These are phyloP conservation scores for Themeda triandra DNA, from an alignment of 176 grass and related monocot species.

Conservation along the genomic window DNA sequence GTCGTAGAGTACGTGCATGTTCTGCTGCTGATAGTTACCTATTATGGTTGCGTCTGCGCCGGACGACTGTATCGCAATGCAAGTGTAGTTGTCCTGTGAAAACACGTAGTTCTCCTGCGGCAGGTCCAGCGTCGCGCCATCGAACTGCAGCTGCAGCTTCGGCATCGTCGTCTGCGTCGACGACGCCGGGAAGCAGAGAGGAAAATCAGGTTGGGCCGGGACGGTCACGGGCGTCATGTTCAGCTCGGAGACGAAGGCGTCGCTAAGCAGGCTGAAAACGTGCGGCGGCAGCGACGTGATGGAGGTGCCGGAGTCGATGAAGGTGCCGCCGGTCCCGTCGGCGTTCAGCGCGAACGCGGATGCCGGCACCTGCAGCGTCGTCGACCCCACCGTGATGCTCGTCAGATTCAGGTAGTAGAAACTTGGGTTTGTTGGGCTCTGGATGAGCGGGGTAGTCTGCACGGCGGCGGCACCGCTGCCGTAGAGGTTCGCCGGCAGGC, in stretches of 20 bases:
- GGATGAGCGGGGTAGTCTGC: slow-evolving; percentile 29
- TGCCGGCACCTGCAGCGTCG: slow-evolving; percentile 21
- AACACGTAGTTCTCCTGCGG: too few species aligned
- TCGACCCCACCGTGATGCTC: slow-evolving; percentile 36
- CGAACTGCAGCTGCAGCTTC: too few species aligned
- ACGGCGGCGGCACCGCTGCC: neutral
- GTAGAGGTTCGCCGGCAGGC: slow-evolving; percentile 24
- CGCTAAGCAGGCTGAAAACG: slow-evolving; percentile 16
- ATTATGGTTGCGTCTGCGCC: too few species aligned
- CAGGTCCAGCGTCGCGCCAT: too few species aligned
- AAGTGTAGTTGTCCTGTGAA: too few species aligned
- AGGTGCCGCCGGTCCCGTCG: slow-evolving; percentile 28
- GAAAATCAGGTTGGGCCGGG: too few species aligned
- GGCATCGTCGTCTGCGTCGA: too few species aligned
- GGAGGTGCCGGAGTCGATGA: slow-evolving; percentile 47
- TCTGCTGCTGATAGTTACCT: too few species aligned
- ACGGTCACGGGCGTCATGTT: neutral
- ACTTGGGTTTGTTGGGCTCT: too few species aligned
- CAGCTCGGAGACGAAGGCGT: slow-evolving; percentile 29
- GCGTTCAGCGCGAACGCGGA: neutral
- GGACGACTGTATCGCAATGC: too few species aligned
- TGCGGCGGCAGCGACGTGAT: slow-evolving; percentile 4
- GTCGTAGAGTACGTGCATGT: too few species aligned
- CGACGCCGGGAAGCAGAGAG: too few species aligned
- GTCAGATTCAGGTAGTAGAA: slow-evolving; percentile 29